Conservation (phyloP, 306 rosid species). For the Pterocarpus santalinus region DNA sequence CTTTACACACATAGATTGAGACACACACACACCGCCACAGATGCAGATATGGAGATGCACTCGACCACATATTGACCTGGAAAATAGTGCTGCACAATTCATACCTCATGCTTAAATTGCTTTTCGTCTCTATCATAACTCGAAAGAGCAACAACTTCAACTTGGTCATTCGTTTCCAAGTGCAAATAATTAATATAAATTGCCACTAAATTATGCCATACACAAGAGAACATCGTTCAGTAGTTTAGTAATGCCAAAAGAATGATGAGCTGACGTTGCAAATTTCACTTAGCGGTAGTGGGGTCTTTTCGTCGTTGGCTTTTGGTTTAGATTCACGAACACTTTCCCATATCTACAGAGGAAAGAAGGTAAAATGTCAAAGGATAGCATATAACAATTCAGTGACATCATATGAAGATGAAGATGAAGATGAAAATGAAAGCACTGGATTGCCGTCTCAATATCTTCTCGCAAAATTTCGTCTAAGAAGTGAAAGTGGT, state of each 20-base stretch:
- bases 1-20: too few species aligned
- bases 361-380: not conserved
- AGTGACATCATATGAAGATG: not conserved
- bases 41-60: too few species aligned
- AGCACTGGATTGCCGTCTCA: not conserved
- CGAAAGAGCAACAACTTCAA: too few species aligned
- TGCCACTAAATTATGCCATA: not conserved
- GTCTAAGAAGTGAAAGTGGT: too few species aligned
- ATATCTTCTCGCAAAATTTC: not conserved
- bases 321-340: not conserved
- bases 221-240: too few species aligned
- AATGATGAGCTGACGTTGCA: not conserved
- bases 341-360: not conserved
- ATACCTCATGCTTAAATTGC: too few species aligned
- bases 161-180: not conserved
- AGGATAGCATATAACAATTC: not conserved
- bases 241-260: too few species aligned
- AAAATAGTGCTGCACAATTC: too few species aligned
- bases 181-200: too few species aligned
- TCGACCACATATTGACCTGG: too few species aligned
- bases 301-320: not conserved
- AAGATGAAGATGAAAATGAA: not conserved
- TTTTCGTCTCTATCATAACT: too few species aligned
- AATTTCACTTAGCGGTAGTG: not conserved
- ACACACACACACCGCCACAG: too few species aligned